phyloP scores from a whole-genome alignment of 306 rosid species.

The Gastrolobium villosum region DNA sequence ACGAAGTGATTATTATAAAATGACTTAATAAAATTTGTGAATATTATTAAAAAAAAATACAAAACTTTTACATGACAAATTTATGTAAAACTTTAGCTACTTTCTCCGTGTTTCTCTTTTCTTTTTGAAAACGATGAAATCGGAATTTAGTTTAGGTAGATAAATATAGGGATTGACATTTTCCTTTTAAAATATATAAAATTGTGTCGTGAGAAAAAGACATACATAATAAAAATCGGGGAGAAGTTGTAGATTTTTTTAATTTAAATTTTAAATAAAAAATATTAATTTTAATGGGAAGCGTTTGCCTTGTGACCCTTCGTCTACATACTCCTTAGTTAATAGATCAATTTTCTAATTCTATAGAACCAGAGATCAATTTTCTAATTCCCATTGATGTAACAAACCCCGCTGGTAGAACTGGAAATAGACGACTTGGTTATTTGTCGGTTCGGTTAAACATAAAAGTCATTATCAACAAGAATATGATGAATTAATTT shows the following conservation, averaged over 20 bases:
- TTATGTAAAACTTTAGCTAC: too few species aligned
- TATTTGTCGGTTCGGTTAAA: neutral
- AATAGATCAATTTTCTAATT: neutral
- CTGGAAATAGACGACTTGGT: neutral
- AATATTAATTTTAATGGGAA: neutral
- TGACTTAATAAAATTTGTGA: too few species aligned
- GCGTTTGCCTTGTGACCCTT: slow-evolving; percentile 12
- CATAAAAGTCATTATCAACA: neutral
- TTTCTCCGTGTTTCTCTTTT: neutral
- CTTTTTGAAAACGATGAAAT: slow-evolving; percentile 19
- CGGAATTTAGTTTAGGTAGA: neutral
- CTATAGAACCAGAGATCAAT: too few species aligned
- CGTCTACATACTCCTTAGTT: slow-evolving; percentile 21
- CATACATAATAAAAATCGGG: too few species aligned
- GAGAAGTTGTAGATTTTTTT: too few species aligned
- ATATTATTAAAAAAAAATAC: too few species aligned
- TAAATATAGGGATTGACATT: neutral
- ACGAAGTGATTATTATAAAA: neutral
- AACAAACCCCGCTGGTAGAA: neutral
- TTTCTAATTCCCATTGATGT: neutral
- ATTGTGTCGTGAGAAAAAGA: too few species aligned
- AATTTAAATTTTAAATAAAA: too few species aligned
- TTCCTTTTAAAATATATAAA: too few species aligned
- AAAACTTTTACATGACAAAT: too few species aligned
- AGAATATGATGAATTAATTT: neutral